A percentile compares a stretch with the other conserved stretches of the same genome.
Conservation (phyloP, 164 flowering plant species). For the Pachysandra terminalis region DNA sequence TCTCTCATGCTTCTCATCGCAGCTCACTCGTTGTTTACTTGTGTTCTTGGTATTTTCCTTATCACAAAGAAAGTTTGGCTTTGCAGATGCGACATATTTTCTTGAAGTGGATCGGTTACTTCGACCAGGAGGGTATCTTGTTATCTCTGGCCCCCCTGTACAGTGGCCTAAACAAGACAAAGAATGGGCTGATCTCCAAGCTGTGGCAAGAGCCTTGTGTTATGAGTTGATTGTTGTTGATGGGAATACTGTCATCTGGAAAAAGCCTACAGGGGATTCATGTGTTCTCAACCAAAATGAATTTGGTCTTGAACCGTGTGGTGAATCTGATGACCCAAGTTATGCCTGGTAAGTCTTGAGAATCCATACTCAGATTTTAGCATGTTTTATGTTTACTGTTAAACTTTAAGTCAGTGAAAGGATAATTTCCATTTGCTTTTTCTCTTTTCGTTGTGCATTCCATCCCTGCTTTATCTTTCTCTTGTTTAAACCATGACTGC, state of each 20-base stretch:
- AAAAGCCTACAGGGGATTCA: slow-evolving; percentile 74
- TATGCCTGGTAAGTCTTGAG: slow-evolving; percentile 63
- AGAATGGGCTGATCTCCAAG: slow-evolving; percentile 98
- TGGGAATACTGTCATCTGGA: slow-evolving; percentile 96
- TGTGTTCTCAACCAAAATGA: slow-evolving; percentile 85
- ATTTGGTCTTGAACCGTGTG: slow-evolving; percentile 72
- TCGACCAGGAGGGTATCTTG: slow-evolving; percentile 90
- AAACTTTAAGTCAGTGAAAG: not conserved
- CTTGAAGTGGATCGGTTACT: slow-evolving; percentile 91
- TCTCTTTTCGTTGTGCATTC: not conserved
- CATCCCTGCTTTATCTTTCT: not conserved
- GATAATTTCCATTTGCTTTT: not conserved
- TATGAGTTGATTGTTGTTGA: slow-evolving; percentile 91
- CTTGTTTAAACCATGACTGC: not conserved
- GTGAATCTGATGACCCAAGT: slow-evolving; percentile 76
- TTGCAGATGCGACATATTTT: slow-evolving; percentile 95
- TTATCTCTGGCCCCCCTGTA: slow-evolving; percentile 97
- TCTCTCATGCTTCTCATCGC: not conserved
- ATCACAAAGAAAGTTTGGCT: slow-evolving; percentile 7
- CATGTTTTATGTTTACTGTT: not conserved
- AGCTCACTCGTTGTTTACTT: not conserved
- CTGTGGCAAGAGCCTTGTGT: slow-evolving; percentile 80
- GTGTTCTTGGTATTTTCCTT: slow-evolving; percentile 6
- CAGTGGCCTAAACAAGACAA: slow-evolving; percentile 96
- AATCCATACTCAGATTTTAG: not conserved